Evolutionary conservation across 2,329 filamentous ascomycete species (phyloP).

Genomic region (Xylaria sp.): DNA sequence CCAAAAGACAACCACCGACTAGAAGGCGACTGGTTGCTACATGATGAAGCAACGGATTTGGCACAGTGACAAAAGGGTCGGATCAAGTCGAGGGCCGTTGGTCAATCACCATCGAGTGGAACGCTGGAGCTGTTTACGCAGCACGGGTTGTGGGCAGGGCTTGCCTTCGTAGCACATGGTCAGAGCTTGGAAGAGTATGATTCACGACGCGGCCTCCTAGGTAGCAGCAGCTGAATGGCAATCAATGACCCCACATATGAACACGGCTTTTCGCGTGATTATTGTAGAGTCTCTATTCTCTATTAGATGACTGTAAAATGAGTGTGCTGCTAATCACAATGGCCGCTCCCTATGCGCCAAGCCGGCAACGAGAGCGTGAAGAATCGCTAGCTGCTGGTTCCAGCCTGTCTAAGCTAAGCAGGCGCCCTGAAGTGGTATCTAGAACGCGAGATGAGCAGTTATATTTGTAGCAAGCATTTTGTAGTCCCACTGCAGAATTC

Average conservation of each 20-base stretch:
- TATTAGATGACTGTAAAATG: not conserved
- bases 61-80: constrained; percentile 49
- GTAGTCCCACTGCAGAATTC: no score
- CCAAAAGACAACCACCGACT: constrained; percentile 13
- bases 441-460: no score
- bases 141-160: constrained; percentile 35
- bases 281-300: not conserved
- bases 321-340: not conserved
- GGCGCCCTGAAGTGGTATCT: not conserved
- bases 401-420: not conserved
- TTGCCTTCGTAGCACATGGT: constrained; percentile 38
- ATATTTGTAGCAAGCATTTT: no score
- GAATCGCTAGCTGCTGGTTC: no score
- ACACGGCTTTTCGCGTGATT: not conserved
- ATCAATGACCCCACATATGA: constrained; percentile 33
- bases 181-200: constrained; percentile 34
- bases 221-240: constrained; percentile 46
- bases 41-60: constrained; percentile 45
- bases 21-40: constrained; percentile 19
- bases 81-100: constrained; percentile 46
- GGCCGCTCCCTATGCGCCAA: not conserved
- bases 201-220: constrained; percentile 42
- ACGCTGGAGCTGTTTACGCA: constrained; percentile 45
- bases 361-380: not conserved
- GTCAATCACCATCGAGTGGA: constrained; percentile 49